Percentiles rank a stretch among this genome's conserved stretches.
phyloP scores from a whole-genome alignment of 177 flowering plant genomes.

The Tripterygium wilfordii region DNA sequence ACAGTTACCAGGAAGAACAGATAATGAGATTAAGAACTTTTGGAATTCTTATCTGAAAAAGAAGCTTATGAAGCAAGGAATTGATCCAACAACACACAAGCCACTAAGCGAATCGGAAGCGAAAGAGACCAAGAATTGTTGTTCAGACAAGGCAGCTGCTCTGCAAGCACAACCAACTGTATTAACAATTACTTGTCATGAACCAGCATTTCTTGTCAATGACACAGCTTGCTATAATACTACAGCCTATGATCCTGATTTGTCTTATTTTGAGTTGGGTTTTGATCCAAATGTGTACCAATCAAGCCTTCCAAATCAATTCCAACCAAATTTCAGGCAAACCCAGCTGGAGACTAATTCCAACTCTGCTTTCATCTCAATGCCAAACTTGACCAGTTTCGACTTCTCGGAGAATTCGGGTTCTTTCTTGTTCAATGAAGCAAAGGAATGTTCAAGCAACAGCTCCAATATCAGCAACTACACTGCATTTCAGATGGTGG shows the following conservation, averaged over 20 bases:
- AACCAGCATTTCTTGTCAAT: constrained; percentile 17
- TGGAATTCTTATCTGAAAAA: constrained; percentile 91
- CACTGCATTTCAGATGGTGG: constrained; percentile 23
- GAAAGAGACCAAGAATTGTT: constrained; percentile 19
- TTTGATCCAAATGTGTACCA: constrained; percentile 17
- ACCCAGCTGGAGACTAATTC: constrained; percentile 24
- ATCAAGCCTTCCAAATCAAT: constrained; percentile 8
- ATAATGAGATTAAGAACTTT: constrained; percentile 86
- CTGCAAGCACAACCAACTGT: constrained; percentile 11
- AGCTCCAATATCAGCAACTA: constrained; percentile 30
- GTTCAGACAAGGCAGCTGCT: constrained; percentile 15
- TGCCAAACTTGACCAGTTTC: constrained; percentile 41
- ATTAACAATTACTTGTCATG: constrained; percentile 9
- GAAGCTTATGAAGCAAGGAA: constrained; percentile 75
- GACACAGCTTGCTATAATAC: constrained; percentile 10
- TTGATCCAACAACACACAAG: constrained; percentile 83
- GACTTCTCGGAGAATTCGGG: constrained; percentile 46
- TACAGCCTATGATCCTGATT: constrained; percentile 45
- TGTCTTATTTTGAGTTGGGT: constrained; percentile 24
- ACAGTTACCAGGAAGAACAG: constrained; percentile 89
- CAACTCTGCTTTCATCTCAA: constrained; percentile 27
- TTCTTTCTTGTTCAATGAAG: too few species aligned
- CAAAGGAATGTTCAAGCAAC: constrained; percentile 41
- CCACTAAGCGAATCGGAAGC: constrained; percentile 35
- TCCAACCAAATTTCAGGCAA: constrained; percentile 6